A percentile compares a stretch with the other conserved stretches of the same genome.
phyloP scores from a whole-genome alignment of 2,329 filamentous ascomycete species.

The Diplocarpon mali region DNA sequence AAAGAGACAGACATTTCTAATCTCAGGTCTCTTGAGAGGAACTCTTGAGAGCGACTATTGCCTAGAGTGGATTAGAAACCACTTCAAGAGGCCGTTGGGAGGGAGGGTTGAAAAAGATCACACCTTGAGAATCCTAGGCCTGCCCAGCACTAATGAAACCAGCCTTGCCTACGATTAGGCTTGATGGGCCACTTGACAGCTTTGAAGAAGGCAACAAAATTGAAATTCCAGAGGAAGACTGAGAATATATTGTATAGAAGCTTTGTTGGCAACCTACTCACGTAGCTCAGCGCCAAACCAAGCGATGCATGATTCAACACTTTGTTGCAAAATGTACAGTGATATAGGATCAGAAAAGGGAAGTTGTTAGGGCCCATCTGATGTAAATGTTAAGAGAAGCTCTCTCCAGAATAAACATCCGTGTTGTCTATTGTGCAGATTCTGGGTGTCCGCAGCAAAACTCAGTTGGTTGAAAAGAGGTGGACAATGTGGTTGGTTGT shows the following conservation, averaged over 20 bases:
- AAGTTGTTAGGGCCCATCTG: background rate
- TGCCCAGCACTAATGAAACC: too few relatives aligned
- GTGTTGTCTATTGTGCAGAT: conserved; percentile 1
- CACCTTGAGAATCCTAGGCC: too few relatives aligned
- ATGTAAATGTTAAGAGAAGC: background rate
- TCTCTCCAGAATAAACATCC: background rate
- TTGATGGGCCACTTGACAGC: background rate
- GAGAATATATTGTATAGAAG: background rate
- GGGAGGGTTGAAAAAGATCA: too few relatives aligned
- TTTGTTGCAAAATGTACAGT: background rate
- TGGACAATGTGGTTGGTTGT: conserved; percentile 2
- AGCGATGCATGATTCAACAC: background rate
- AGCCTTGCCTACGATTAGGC: background rate
- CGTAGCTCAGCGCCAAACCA: background rate
- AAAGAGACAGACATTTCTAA: too few relatives aligned
- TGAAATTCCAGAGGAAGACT: background rate
- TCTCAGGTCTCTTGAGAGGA: too few relatives aligned
- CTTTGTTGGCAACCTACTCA: conserved; percentile 7
- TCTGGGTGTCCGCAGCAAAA: conserved; percentile 13
- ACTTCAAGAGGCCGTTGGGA: too few relatives aligned
- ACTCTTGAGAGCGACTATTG: too few relatives aligned
- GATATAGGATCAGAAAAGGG: background rate
- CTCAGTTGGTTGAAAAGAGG: background rate
- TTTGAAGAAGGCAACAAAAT: background rate
- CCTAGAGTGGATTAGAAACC: too few relatives aligned